phyloP scores from a whole-genome alignment of 2,329 filamentous ascomycete genomes.

The Fusarium sp. region DNA sequence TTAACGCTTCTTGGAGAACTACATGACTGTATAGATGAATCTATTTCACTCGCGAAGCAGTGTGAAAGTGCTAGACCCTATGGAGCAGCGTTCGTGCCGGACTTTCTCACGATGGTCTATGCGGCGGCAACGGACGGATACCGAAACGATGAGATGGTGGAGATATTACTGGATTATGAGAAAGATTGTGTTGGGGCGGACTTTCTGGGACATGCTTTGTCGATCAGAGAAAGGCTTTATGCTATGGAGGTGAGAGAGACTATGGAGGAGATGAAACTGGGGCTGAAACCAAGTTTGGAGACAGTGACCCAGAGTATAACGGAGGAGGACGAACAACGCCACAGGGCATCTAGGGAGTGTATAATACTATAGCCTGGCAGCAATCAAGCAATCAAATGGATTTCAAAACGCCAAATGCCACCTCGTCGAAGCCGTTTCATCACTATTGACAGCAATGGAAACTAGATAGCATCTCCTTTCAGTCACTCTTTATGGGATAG shows the following conservation, averaged over 20 bases:
- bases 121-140: conserved; percentile 22
- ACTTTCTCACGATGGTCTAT: conserved; percentile 34
- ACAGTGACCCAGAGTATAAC: background rate
- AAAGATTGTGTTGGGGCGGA: conserved; percentile 25
- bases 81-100: conserved; percentile 27
- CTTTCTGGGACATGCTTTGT: conserved; percentile 30
- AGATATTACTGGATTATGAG: conserved; percentile 32
- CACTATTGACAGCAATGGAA: background rate
- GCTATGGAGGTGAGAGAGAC: conserved; percentile 19
- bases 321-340: no score
- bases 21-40: conserved; percentile 20
- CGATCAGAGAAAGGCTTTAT: conserved; percentile 13
- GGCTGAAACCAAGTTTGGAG: background rate
- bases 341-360: conserved; percentile 9
- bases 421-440: background rate
- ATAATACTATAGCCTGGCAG: background rate
- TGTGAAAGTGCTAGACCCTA: conserved; percentile 27
- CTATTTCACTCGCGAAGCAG: conserved; percentile 21
- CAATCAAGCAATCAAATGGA: background rate
- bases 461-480: background rate
- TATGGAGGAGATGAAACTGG: background rate
- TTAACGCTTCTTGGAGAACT: background rate
- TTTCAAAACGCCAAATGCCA: background rate
- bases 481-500: background rate
- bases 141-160: conserved; percentile 13